phyloP scores from a whole-genome alignment of 169 alveolate genomes.

The Eimeria praecox region DNA sequence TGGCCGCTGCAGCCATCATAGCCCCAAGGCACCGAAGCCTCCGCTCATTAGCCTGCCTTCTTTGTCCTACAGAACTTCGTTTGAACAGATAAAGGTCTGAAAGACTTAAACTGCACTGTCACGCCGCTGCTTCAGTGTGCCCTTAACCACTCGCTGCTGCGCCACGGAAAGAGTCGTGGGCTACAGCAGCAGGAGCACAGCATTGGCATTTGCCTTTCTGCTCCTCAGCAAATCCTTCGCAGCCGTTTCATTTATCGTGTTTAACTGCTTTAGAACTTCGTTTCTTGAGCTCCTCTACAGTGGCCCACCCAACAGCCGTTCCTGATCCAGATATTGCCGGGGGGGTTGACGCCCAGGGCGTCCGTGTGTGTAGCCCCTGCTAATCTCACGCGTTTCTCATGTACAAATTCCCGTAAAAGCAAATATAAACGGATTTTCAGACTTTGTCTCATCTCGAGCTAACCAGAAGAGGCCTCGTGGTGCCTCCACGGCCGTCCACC shows the following conservation, averaged over 20 bases:
- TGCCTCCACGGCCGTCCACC: background rate
- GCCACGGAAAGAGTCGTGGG: constrained; percentile 50
- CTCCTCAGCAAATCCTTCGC: background rate
- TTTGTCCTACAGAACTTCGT: constrained; percentile 35
- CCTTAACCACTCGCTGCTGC: constrained; percentile 44
- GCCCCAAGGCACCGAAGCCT: constrained; percentile 63
- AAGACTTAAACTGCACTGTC: constrained; percentile 6
- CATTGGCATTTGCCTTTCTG: constrained; percentile 26
- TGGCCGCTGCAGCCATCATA: constrained; percentile 52
- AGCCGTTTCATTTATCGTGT: background rate
- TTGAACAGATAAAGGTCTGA: constrained; percentile 42
- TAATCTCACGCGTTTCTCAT: background rate
- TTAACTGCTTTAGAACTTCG: background rate
- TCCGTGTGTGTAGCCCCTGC: constrained; percentile 39
- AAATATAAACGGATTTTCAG: constrained; percentile 4
- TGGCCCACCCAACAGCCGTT: constrained; percentile 43
- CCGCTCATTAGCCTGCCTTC: constrained; percentile 61
- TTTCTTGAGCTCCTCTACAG: constrained; percentile 35
- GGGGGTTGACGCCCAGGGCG: constrained; percentile 69
- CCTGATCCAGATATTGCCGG: constrained; percentile 53
- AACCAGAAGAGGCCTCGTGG: constrained; percentile 18
- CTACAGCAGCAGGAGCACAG: constrained; percentile 59
- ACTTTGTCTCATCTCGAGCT: constrained; percentile 20
- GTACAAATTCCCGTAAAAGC: background rate
- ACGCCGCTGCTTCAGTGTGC: constrained; percentile 58